Conservation (phyloP, 352 stramenopile genomes). For the Phytophthora kernoviae region DNA sequence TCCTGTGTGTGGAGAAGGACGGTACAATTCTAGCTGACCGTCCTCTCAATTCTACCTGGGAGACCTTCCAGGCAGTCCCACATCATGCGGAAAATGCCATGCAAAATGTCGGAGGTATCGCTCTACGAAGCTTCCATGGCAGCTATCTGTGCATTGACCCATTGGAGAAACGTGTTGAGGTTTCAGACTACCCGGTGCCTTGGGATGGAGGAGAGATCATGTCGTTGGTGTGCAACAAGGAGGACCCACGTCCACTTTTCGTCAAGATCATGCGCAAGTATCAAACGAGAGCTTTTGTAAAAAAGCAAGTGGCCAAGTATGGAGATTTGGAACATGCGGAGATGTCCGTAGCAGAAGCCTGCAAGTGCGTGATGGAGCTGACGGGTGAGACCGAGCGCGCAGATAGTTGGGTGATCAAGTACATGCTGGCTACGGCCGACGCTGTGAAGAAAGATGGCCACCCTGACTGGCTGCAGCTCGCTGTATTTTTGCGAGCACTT, state of each 20-base stretch:
- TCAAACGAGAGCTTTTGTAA: conserved; percentile 63
- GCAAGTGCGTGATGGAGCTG: conserved; percentile 60
- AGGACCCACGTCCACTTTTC: conserved; percentile 49
- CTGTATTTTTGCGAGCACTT: conserved; percentile 71
- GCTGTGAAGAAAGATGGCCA: conserved; percentile 69
- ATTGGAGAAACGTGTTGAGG: conserved; percentile 25
- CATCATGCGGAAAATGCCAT: conserved; percentile 35
- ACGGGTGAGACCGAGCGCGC: conserved; percentile 52
- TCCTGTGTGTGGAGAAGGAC: conserved; percentile 81
- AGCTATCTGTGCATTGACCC: conserved; percentile 78
- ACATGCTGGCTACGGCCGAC: conserved; percentile 71
- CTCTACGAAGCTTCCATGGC: conserved; percentile 79
- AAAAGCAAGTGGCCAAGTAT: conserved; percentile 51
- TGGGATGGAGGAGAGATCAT: conserved; percentile 79
- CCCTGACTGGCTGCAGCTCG: conserved; percentile 83
- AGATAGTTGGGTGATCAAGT: conserved; percentile 69
- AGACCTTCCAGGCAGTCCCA: conserved; percentile 86
- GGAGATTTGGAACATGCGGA: conserved; percentile 51
- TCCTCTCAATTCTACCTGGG: conserved; percentile 81
- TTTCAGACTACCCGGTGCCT: conserved; percentile 51
- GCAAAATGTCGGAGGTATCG: conserved; percentile 46
- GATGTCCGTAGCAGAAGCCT: conserved; percentile 66
- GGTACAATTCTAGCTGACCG: conserved; percentile 76
- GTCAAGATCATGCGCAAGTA: conserved; percentile 80
- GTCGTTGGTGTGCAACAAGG: conserved; percentile 79